Conservation (phyloP, 164 flowering plant genomes). For the Santalum album region DNA sequence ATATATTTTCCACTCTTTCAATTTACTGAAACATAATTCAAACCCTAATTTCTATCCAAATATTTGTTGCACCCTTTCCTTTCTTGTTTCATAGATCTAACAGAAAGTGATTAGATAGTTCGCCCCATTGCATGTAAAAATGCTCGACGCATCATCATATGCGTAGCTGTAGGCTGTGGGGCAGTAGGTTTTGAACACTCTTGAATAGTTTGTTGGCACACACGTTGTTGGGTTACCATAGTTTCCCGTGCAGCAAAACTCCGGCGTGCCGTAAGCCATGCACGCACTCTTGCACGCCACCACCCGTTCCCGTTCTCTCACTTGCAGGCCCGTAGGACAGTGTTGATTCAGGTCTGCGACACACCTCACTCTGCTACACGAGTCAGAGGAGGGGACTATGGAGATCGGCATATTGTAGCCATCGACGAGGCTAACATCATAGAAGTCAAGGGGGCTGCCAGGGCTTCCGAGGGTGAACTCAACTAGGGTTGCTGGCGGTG, state of each 20-base stretch:
- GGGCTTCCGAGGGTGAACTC: conserved; percentile 29
- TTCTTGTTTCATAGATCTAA: background rate
- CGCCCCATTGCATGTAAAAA: conserved; percentile 22
- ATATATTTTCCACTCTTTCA: no score
- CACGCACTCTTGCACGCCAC: conserved; percentile 50
- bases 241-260: conserved; percentile 35
- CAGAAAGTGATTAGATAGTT: conserved; percentile 23
- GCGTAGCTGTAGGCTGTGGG: conserved; percentile 41
- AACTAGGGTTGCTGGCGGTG: conserved; percentile 34
- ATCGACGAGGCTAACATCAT: conserved; percentile 49
- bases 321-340: conserved; percentile 18
- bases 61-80: no score
- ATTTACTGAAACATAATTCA: no score
- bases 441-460: conserved; percentile 20
- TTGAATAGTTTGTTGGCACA: conserved; percentile 29
- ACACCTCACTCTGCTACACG: conserved; percentile 7
- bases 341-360: conserved; percentile 7
- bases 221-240: conserved; percentile 25
- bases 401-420: conserved; percentile 34
- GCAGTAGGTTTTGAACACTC: conserved; percentile 25
- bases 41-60: no score
- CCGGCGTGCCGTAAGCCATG: conserved; percentile 21
- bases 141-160: conserved; percentile 31
- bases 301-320: conserved; percentile 13
- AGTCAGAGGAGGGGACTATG: conserved; percentile 9